These are phyloP conservation scores for Jackrogersella multiformis DNA, from an alignment of 495 filamentous ascomycete species.

Conservation along the genomic window DNA sequence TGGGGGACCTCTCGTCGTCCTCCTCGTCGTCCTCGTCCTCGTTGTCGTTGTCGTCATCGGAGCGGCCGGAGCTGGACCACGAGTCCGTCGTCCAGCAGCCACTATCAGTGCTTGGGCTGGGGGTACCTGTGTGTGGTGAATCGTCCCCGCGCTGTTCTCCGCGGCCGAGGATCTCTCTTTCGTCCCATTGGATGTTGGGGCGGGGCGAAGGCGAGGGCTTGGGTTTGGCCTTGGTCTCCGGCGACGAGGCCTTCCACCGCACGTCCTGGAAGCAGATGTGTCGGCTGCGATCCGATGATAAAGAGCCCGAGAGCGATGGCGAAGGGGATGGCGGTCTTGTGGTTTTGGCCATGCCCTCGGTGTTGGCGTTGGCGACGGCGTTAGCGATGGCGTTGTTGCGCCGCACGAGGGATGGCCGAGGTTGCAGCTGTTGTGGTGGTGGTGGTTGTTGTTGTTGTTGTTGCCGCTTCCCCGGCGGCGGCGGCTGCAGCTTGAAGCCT, in stretches of 20 bases:
- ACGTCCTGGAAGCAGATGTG: background rate
- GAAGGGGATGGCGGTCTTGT: background rate
- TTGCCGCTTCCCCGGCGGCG: conserved; percentile 22
- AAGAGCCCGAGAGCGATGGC: background rate
- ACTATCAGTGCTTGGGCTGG: background rate
- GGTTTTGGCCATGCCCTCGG: background rate
- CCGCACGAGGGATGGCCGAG: background rate
- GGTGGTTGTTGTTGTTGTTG: background rate
- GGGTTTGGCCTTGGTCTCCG: background rate
- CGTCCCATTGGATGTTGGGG: too few species aligned
- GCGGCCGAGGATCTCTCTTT: too few species aligned
- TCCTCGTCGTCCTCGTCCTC: background rate
- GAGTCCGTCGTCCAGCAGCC: background rate
- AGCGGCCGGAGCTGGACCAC: too few species aligned
- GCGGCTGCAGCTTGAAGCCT: conserved; percentile 34
- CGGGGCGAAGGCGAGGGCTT: too few species aligned
- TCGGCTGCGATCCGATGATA: background rate
- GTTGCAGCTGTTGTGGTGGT: background rate
- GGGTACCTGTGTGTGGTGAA: background rate
- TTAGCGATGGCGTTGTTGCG: background rate
- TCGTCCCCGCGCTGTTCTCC: too few species aligned
- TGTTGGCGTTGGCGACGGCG: background rate
- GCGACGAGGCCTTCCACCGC: background rate
- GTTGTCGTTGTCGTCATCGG: background rate
- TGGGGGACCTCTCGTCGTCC: background rate